These are phyloP conservation scores for Talaromyces borbonicus DNA, from an alignment of 495 filamentous ascomycete species.

Conservation along the genomic window DNA sequence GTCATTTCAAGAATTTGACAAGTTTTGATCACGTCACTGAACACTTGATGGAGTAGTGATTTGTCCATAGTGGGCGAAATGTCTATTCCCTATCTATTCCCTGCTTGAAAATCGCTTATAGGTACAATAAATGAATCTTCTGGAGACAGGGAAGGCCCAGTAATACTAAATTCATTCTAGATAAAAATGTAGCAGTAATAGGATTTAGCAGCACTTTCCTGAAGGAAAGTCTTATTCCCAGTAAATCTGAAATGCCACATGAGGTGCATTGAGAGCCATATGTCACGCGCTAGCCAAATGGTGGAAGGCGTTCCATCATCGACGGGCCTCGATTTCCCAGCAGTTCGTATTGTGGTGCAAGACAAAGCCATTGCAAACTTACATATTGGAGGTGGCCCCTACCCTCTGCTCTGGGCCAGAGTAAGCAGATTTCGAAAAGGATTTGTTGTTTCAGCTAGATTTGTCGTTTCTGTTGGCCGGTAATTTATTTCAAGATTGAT, in stretches of 20 bases:
- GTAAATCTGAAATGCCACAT: slow-evolving; percentile 31
- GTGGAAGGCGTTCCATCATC: slow-evolving; percentile 23
- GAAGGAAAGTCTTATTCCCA: slow-evolving; percentile 18
- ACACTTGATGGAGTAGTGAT: slow-evolving; percentile 23
- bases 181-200: slow-evolving; percentile 24
- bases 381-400: slow-evolving; percentile 27
- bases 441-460: slow-evolving; percentile 12
- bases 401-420: slow-evolving; percentile 14
- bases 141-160: slow-evolving; percentile 29
- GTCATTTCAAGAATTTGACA: slow-evolving; percentile 14
- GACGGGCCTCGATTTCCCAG: slow-evolving; percentile 29
- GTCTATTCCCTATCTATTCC: slow-evolving; percentile 15
- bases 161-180: slow-evolving; percentile 20
- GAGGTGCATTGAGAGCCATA: slow-evolving; percentile 29
- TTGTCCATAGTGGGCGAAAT: slow-evolving; percentile 30
- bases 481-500: slow-evolving; percentile 48
- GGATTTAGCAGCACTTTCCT: slow-evolving; percentile 18
- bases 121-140: slow-evolving; percentile 27
- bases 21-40: slow-evolving; percentile 17
- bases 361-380: slow-evolving; percentile 27
- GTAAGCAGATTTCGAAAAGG: slow-evolving; percentile 27
- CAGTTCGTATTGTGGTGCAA: slow-evolving; percentile 33
- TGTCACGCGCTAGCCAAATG: slow-evolving; percentile 27
- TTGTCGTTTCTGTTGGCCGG: slow-evolving; percentile 35
- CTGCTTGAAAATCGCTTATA: slow-evolving; percentile 5